Evolutionary conservation across 2,329 filamentous ascomycete species (phyloP).

Genomic region (Ceratocystis lukuohia): DNA sequence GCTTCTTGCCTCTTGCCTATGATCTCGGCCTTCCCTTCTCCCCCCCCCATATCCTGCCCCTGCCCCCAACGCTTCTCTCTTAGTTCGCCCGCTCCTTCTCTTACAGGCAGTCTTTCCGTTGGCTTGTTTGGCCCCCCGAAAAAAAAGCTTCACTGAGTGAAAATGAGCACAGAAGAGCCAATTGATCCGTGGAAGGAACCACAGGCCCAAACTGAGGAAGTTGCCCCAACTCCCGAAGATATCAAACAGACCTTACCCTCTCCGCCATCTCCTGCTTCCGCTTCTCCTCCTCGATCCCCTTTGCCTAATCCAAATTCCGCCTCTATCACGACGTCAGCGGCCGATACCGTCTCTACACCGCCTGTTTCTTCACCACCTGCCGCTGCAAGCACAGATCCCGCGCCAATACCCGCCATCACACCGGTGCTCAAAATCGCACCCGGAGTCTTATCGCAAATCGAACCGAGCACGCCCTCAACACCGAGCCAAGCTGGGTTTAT

Average conservation of each 20-base stretch:
- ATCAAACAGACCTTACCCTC: neutral
- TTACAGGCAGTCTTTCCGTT: neutral
- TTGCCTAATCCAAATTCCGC: neutral
- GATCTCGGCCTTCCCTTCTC: neutral
- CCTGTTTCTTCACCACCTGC: neutral
- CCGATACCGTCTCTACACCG: neutral
- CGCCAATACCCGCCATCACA: neutral
- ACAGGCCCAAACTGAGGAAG: neutral
- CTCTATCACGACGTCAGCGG: neutral
- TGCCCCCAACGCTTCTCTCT: neutral
- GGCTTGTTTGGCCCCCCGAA: neutral
- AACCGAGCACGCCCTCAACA: slow-evolving; percentile 20
- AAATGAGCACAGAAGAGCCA: slow-evolving; percentile 18
- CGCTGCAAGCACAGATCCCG: neutral
- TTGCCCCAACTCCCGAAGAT: neutral
- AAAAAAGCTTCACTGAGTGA: neutral
- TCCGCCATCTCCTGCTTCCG: neutral
- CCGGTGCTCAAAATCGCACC: slow-evolving; percentile 7
- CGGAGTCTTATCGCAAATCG: slow-evolving; percentile 15
- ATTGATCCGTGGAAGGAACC: slow-evolving; percentile 18
- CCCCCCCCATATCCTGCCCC: too few species aligned
- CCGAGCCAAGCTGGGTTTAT: slow-evolving; percentile 34
- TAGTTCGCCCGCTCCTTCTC: neutral
- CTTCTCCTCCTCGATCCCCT: neutral
- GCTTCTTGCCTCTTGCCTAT: neutral